Percentiles rank a stretch among this genome's conserved stretches.
phyloP scores from a whole-genome alignment of 371 early-diverging fungal genomes.

The Mucor indicus region DNA sequence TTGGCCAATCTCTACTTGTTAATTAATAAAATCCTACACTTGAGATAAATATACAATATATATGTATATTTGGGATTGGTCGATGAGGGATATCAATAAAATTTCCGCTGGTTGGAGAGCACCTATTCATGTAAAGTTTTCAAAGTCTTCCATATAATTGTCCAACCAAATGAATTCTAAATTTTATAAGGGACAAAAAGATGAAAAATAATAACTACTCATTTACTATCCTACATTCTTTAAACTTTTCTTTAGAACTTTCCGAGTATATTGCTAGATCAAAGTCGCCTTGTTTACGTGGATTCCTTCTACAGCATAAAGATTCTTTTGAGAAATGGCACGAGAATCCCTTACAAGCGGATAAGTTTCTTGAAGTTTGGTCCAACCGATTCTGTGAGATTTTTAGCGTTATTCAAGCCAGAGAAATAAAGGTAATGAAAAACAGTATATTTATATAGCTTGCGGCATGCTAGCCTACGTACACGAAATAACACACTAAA shows the following conservation, averaged over 20 bases:
- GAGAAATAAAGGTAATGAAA: constrained; percentile 5
- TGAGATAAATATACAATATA: no score
- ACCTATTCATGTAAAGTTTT: no score
- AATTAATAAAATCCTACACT: no score
- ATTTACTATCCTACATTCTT: background rate
- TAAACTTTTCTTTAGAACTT: constrained; percentile 2
- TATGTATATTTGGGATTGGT: no score
- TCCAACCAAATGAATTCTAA: no score
- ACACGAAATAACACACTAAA: background rate
- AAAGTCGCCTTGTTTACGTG: background rate
- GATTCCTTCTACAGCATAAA: constrained; percentile 4
- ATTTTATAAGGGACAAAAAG: no score
- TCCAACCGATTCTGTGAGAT: constrained; percentile 6
- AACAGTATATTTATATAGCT: constrained; percentile 2
- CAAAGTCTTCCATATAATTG: no score
- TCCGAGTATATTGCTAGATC: constrained; percentile 2
- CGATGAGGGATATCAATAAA: no score
- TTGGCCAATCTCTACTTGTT: no score
- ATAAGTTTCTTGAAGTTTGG: constrained; percentile 4
- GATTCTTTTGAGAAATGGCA: constrained; percentile 5
- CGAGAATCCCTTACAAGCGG: background rate
- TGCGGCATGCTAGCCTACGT: background rate
- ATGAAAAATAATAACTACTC: constrained; percentile 1
- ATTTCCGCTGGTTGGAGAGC: no score
- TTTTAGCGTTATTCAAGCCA: background rate